A percentile compares a stretch with the other conserved stretches of the same genome.
phyloP scores from a whole-genome alignment of 1,284 basidiomycete genomes.

The Hypsizygus ulmarius region DNA sequence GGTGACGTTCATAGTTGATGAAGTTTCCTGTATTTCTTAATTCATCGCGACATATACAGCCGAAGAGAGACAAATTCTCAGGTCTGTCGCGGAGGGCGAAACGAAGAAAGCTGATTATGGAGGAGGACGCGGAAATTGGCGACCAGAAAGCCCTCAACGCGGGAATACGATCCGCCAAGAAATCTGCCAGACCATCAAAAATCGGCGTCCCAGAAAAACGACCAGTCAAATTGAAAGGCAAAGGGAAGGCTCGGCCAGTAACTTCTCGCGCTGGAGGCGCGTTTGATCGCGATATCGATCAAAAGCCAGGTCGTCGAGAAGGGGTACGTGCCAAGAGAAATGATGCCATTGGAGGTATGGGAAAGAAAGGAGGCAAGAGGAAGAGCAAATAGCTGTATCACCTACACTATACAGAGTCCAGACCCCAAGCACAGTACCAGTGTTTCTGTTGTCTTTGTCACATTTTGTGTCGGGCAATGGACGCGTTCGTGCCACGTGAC shows the following conservation, averaged over 20 bases:
- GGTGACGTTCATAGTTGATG: constrained; percentile 23
- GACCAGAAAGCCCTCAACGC: constrained; percentile 59
- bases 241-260: constrained; percentile 22
- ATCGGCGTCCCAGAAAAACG: constrained; percentile 32
- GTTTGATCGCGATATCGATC: constrained; percentile 45
- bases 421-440: too few species aligned
- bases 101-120: constrained; percentile 80
- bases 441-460: too few species aligned
- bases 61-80: constrained; percentile 80
- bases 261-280: constrained; percentile 24
- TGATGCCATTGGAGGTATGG: constrained; percentile 47
- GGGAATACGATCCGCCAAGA: constrained; percentile 85
- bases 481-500: too few species aligned
- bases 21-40: neutral
- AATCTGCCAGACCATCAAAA: constrained; percentile 55
- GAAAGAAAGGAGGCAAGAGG: constrained; percentile 44
- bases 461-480: too few species aligned
- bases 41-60: constrained; percentile 37
- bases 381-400: constrained; percentile 23
- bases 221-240: constrained; percentile 13
- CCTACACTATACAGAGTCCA: too few species aligned
- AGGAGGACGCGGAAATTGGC: constrained; percentile 68
- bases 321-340: constrained; percentile 49
- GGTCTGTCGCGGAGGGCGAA: constrained; percentile 84
- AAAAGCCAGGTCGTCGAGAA: constrained; percentile 33